Conservation (phyloP, 1,284 basidiomycete species). For the Sphagnurus paluster region DNA sequence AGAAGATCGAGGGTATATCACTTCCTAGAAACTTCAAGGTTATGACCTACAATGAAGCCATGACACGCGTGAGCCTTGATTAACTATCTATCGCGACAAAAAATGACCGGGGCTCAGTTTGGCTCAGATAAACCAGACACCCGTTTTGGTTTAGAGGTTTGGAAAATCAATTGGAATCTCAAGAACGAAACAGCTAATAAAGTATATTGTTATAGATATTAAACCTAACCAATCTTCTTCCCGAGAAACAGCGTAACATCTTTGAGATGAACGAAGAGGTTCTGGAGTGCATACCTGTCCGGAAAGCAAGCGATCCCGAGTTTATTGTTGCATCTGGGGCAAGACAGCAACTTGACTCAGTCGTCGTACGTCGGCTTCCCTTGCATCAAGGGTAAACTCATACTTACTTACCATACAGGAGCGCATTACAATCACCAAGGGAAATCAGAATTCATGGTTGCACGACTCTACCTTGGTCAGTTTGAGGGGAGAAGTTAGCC, state of each 20-base stretch:
- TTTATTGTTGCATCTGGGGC: conserved; percentile 46
- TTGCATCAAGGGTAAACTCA: not conserved
- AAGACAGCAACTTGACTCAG: conserved; percentile 31
- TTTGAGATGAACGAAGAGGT: conserved; percentile 42
- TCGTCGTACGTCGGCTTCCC: conserved; percentile 32
- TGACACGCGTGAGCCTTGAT: conserved; percentile 65
- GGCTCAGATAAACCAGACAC: conserved; percentile 96
- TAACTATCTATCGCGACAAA: conserved; percentile 7
- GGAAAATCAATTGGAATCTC: not conserved
- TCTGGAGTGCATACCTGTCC: conserved; percentile 59
- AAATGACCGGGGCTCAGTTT: conserved; percentile 51
- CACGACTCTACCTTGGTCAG: conserved; percentile 30
- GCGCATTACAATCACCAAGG: conserved; percentile 44
- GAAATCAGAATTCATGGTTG: conserved; percentile 49
- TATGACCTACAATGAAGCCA: conserved; percentile 85
- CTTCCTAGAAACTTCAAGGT: conserved; percentile 68
- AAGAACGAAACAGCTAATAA: conserved; percentile 17
- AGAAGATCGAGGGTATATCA: conserved; percentile 53
- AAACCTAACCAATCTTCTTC: conserved; percentile 50
- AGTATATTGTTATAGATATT: conserved; percentile 42
- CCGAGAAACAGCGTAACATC: conserved; percentile 33
- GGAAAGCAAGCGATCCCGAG: conserved; percentile 34
- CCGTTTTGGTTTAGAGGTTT: conserved; percentile 82
- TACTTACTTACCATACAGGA: conserved; percentile 37
- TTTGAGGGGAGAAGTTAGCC: conserved; percentile 26